These are phyloP conservation scores for Fusarium sp. DNA, from an alignment of 2,329 filamentous ascomycete species.

Conservation along the genomic window DNA sequence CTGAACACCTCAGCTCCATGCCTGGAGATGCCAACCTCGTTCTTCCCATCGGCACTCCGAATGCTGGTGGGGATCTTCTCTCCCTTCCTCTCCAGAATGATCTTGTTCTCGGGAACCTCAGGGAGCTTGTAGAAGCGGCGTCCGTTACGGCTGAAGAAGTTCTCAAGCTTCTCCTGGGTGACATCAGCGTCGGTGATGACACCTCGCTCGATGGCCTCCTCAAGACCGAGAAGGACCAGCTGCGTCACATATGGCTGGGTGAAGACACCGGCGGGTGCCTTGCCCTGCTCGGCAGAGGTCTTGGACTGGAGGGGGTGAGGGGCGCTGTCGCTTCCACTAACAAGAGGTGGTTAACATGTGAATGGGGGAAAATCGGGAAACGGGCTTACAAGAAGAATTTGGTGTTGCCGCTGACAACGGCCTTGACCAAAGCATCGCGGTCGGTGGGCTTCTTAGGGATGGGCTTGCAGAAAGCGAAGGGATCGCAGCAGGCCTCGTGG, in stretches of 20 bases:
- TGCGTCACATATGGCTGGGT: conserved; percentile 76
- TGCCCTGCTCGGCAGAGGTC: conserved; percentile 54
- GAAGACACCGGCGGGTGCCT: conserved; percentile 76
- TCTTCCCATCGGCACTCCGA: conserved; percentile 48
- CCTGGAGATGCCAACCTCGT: conserved; percentile 56
- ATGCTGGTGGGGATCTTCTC: conserved; percentile 53
- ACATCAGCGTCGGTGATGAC: conserved; percentile 61
- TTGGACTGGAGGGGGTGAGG: conserved; percentile 70
- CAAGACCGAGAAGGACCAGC: conserved; percentile 67
- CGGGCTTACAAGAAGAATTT: conserved; percentile 75
- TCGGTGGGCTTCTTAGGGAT: conserved; percentile 77
- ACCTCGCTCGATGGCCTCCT: conserved; percentile 65
- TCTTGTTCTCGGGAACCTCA: conserved; percentile 41
- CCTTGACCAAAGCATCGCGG: conserved; percentile 73
- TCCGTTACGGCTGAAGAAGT: conserved; percentile 62
- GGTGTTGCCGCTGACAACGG: conserved; percentile 63
- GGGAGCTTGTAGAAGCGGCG: conserved; percentile 61
- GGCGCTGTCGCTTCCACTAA: conserved; percentile 66
- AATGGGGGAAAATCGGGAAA: background rate
- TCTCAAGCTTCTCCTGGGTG: conserved; percentile 61
- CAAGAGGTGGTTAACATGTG: background rate
- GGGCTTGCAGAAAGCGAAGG: conserved; percentile 73
- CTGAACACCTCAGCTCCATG: conserved; percentile 54
- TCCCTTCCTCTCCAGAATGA: conserved; percentile 53
- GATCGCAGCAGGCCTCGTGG: conserved; percentile 70